Conservation (phyloP, 768 basidiomycete genomes). For the Boletus pseudo-olivaceus region DNA sequence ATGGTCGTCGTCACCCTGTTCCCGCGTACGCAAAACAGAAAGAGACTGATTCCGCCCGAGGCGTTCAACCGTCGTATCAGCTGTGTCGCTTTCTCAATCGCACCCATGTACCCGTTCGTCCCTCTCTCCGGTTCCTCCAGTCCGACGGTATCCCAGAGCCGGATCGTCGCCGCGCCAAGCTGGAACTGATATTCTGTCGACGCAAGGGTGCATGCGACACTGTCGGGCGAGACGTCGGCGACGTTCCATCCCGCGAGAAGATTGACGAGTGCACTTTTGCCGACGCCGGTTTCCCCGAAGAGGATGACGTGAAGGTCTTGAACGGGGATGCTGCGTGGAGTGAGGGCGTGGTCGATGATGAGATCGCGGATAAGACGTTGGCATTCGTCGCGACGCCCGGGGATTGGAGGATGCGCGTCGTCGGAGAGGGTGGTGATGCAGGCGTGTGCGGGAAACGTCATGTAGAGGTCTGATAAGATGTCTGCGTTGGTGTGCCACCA, state of each 20-base stretch:
- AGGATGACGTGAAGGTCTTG: constrained; percentile 33
- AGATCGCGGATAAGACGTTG: constrained; percentile 25
- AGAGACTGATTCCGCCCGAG: constrained; percentile 29
- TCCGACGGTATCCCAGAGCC: constrained; percentile 34
- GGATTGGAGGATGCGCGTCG: constrained; percentile 13
- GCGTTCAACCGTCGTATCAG: constrained; percentile 30
- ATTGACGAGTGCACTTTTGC: constrained; percentile 35
- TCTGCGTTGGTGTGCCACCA: constrained; percentile 21
- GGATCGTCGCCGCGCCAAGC: constrained; percentile 20
- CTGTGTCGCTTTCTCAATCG: constrained; percentile 27
- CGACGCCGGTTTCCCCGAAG: constrained; percentile 41
- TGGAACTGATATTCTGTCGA: constrained; percentile 25
- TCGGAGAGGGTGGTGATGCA: constrained; percentile 24
- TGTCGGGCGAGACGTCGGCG: constrained; percentile 24
- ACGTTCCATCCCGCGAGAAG: constrained; percentile 35
- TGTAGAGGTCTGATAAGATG: constrained; percentile 4
- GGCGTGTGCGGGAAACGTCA: constrained; percentile 19
- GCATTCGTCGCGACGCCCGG: constrained; percentile 21
- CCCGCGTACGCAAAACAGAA: constrained; percentile 34
- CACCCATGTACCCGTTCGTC: constrained; percentile 19
- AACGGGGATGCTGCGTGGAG: constrained; percentile 12
- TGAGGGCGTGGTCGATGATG: constrained; percentile 21
- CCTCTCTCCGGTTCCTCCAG: constrained; percentile 24
- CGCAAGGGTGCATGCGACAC: constrained; percentile 31
- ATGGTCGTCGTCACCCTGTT: constrained; percentile 26